Base-by-base conservation (phyloP, 1,284 basidiomycete genomes). In the Ustanciosporium gigantosporum region DNA sequence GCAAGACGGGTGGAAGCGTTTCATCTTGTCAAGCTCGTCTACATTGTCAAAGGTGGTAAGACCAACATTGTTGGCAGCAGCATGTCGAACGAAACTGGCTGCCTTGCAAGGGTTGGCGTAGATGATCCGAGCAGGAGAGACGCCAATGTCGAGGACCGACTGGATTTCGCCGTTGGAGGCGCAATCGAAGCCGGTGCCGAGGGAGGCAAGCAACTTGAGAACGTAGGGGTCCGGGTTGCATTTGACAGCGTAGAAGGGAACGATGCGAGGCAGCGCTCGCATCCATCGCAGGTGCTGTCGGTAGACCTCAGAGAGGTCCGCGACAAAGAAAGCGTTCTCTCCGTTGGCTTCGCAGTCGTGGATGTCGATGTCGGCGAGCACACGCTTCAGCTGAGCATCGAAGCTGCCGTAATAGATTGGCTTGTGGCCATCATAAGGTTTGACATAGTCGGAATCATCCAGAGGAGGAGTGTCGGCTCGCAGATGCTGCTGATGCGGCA, bases 51-150 rank as follows among this genome's bases (percentile, higher is more conserved):
- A 98, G 0, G 94, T 97, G 90, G 96, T 96, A 81, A 86, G 86
- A 71, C 90, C 84, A 37, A 98, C 91, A 20, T 88, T 87, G 22
- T 83, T 80, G 62, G 84, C 84, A 27, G 86, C 86, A 13, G 95
- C 90, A 66, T 86, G 86, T 48, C 91, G 89, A 66, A 98, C 85
- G 80, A 95, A 96, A 7, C 91, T 94, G 7, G 86, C 83, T 1
- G 94, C 91, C 81, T 99, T 98, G 87, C 94, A 98, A 0, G 95
- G 95, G 81, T 98, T 99, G 68, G 95, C 95, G 77, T 93, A 99
- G 76, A 98, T 91, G 82, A 99, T 90, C 51, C 89, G 85, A 41
- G 80, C 77, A 2, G 77, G 74, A 19, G 70, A 68, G 43, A 78
- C 67, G 22, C 86, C 88, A 11, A 94, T 79, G 20, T 82, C 81